Conservation (phyloP, 192 early-diverging fungal species). For the Backusella sp. region DNA sequence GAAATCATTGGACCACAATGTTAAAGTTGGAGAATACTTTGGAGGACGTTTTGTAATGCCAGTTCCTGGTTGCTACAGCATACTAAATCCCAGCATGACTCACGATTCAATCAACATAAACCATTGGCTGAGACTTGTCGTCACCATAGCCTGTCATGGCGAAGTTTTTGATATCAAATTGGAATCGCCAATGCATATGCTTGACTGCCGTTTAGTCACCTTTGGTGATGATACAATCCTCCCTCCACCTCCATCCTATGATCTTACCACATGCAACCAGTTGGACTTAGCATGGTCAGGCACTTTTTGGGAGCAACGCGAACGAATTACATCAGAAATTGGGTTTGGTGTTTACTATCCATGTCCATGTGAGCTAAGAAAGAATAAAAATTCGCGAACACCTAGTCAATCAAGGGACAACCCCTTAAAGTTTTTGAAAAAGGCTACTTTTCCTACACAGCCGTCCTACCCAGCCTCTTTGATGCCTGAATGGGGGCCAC, state of each 20-base stretch:
- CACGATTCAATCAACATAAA: conserved; percentile 10
- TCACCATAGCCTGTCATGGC: conserved; percentile 13
- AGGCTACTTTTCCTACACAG: neutral
- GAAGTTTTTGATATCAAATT: conserved; percentile 12
- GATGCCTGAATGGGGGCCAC: conserved; percentile 19
- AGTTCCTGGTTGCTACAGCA: conserved; percentile 19
- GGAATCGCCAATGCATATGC: conserved; percentile 23
- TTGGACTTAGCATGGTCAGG: neutral
- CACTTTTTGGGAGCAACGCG: conserved; percentile 28
- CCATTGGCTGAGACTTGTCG: conserved; percentile 24
- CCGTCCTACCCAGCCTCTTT: neutral
- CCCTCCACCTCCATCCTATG: conserved; percentile 23
- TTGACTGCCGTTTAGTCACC: conserved; percentile 28
- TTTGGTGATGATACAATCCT: conserved; percentile 29
- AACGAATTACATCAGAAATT: conserved; percentile 17
- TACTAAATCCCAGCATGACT: conserved; percentile 22
- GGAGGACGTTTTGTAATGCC: conserved; percentile 30
- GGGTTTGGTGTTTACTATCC: conserved; percentile 13
- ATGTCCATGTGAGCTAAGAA: conserved; percentile 23
- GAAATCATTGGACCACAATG: conserved; percentile 17
- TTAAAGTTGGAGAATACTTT: conserved; percentile 23
- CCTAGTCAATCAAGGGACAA: neutral
- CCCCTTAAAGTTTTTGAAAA: neutral
- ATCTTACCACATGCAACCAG: neutral
- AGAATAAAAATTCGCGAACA: neutral